Evolutionary conservation across 306 rosid genomes (phyloP).

Genomic region (Casuarina equisetifolia): DNA sequence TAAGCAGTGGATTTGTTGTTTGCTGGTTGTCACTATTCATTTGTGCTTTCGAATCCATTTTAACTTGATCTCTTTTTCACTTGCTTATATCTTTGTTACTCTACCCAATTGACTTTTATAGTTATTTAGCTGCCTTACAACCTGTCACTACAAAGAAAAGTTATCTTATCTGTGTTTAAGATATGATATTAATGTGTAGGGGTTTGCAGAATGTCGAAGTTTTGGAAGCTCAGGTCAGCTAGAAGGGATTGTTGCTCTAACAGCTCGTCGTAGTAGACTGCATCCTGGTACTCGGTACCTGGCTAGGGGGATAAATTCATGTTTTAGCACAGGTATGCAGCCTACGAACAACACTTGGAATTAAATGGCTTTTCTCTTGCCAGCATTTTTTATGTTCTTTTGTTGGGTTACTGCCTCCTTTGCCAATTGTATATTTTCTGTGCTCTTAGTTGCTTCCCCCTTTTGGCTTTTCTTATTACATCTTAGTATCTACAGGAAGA

Average conservation of each 20-base stretch:
- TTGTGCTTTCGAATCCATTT: not conserved
- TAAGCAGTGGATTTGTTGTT: not conserved
- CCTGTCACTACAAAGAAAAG: slow-evolving; percentile 6
- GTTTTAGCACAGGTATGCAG: slow-evolving; percentile 84
- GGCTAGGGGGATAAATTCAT: slow-evolving; percentile 97
- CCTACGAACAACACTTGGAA: slow-evolving; percentile 21
- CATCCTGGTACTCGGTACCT: slow-evolving; percentile 98
- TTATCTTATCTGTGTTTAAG: slow-evolving; percentile 22
- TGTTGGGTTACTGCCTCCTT: not conserved
- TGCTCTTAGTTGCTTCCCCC: not conserved
- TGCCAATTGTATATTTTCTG: not conserved
- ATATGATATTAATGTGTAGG: slow-evolving; percentile 73
- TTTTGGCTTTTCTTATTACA: not conserved
- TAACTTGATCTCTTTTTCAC: not conserved
- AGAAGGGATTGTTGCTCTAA: slow-evolving; percentile 85
- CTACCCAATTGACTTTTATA: slow-evolving; percentile 2
- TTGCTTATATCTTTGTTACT: not conserved
- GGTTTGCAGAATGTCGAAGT: slow-evolving; percentile 93
- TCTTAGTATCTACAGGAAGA: not conserved
- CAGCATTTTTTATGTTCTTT: not conserved
- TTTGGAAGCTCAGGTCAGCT: slow-evolving; percentile 91
- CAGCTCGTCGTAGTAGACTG: slow-evolving; percentile 95
- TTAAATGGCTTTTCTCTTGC: not conserved
- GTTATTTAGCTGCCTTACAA: not conserved
- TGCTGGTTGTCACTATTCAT: not conserved